phyloP scores from a whole-genome alignment of 192 early-diverging fungal genomes.

The Coemansia sp. region DNA sequence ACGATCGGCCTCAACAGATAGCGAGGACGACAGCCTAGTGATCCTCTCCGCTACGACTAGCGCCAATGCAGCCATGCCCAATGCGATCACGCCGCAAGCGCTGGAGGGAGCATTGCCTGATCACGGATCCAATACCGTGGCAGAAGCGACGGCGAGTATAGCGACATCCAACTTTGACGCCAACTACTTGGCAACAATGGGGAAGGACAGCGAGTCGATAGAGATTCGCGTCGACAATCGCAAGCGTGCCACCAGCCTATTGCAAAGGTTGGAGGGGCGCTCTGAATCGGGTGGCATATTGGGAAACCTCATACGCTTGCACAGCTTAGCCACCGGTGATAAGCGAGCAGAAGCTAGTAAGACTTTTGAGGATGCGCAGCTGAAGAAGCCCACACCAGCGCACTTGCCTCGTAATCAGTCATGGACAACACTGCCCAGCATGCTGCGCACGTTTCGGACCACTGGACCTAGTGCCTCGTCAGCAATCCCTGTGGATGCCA shows the following conservation, averaged over 20 bases:
- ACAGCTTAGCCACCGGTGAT: conserved; percentile 11
- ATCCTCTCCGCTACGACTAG: background rate
- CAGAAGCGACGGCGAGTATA: background rate
- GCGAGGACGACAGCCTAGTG: background rate
- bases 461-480: background rate
- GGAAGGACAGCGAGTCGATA: conserved; percentile 23
- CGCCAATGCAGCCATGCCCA: background rate
- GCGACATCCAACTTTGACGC: conserved; percentile 36
- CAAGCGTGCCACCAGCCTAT: conserved; percentile 21
- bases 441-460: conserved; percentile 14
- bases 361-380: background rate
- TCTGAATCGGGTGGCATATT: conserved; percentile 14
- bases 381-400: background rate
- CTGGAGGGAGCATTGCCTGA: background rate
- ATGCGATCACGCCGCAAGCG: background rate
- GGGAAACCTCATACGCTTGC: conserved; percentile 29
- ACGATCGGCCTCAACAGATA: background rate
- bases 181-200: conserved; percentile 25
- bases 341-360: background rate
- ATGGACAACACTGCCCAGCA: conserved; percentile 5
- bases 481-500: background rate
- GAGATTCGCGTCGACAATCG: conserved; percentile 24
- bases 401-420: background rate
- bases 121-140: background rate
- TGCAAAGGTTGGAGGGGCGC: conserved; percentile 21